Evolutionary conservation across 495 filamentous ascomycete species (phyloP), one percentile per base, ranked within the genome.

Genomic region (Lophiostoma macrostomum): DNA sequence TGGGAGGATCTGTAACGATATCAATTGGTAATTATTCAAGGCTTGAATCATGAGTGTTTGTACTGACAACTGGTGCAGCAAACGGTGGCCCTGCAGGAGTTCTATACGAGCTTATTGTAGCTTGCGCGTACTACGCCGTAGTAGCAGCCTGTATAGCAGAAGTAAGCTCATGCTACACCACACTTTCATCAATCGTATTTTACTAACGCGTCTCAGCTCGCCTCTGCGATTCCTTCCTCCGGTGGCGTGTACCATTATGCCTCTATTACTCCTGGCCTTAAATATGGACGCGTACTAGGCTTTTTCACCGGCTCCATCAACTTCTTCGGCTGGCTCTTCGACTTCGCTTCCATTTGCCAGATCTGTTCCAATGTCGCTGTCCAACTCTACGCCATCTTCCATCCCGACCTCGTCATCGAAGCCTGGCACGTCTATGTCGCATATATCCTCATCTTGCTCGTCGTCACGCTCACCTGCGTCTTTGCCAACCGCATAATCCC

Each of bases 181-280:
- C n/a, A n/a, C n/a, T n/a, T n/a, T n/a, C n/a, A n/a, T n/a, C n/a
- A n/a, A n/a, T n/a, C n/a, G n/a, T n/a, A n/a, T 14, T 39, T 25
- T 20, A 4, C 19, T 1, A 13, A 40, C 1, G 18, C 24, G 3
- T 24, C 12, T 14, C 36, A 91, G 71, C 74, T 91, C 35, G 84
- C 88, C n/a, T 90, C 86, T 0, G 78, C 84, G 1, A 85, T 93
- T 53, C 87, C 87, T 1, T 88, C 85, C 0, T 78, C 83, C 3
- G 86, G 82, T 16, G 86, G 87, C 34, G 86, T 93, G 3, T 91
- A 91, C 57, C 87, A 91, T 66, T 91, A 87, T 86, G 86, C 87
- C 3, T 83, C 85, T 0, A 76, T 90, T 12, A 87, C 87, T 0
- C 80, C 81, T 4, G 86, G 86, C 1, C 75, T 74, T 0, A 78